Evolutionary conservation across 768 basidiomycete genomes (phyloP), one percentile per base, ranked within the genome.

Genomic region (Termitomyces sp.): DNA sequence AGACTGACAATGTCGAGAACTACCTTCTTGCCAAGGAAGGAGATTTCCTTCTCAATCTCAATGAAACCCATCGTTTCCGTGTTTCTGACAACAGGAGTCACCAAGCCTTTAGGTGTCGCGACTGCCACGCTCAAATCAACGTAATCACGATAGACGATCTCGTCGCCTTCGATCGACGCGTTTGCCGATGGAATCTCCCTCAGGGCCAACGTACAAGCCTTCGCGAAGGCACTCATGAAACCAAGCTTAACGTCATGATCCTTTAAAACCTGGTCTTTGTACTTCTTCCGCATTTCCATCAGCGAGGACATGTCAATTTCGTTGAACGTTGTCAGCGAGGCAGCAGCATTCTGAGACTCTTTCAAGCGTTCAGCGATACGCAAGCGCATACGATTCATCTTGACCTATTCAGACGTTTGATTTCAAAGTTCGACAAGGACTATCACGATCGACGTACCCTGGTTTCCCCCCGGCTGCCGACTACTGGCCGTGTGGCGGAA

Each of bases 251-350:
- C 87, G 52, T 94, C 95, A 64, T 94, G 89, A 68, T 87, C 83
- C 73, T 98, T 97, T 45, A 94, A 77, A 40, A 98, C 78, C 45
- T 82, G 77, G 62, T 97, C 94, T 80, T 98, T 98, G 85, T 94
- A 95, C 70, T 87, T 85, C 70, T 88, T 85, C 66, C 96, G 90
- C 86, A 98, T 85, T 43, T 88, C 87, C 78, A 97, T 90, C 56
- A 98, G 77, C 44, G 91, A 88, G 43, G 93, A 94, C 96, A 99
- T 98, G 78, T 98, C 96, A 69, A 99, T 92, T 76, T 99, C 96
- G 77, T 99, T 98, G 84, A 99, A 99, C 26, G 96, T 98, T 35
- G 97, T 98, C 59, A 98, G 74, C 51, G 94, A 95, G 48, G 96
- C 96, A 4, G 96, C 97, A 20, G 92, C 85, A 70, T 98, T 97